phyloP scores from a whole-genome alignment of 805 yeast genomes.

The Lipomyces mesembrius region DNA sequence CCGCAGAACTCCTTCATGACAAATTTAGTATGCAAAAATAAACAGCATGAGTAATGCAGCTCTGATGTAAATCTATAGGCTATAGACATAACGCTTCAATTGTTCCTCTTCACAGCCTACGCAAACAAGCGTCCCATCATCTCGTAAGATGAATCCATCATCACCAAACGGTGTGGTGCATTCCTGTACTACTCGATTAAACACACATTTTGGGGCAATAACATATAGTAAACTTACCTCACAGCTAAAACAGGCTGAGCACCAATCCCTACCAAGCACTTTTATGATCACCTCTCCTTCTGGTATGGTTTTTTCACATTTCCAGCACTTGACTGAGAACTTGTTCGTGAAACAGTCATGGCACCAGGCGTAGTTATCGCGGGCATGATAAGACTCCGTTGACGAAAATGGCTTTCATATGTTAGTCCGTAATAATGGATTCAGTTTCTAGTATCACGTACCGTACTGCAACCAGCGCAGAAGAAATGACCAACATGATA shows the following conservation, averaged over 20 bases:
- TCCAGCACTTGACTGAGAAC: constrained; percentile 44
- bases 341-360: constrained; percentile 39
- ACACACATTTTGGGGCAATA: background rate
- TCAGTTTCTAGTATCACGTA: constrained; percentile 4
- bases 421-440: constrained; percentile 1
- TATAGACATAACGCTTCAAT: constrained; percentile 18
- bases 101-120: constrained; percentile 39
- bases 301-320: constrained; percentile 38
- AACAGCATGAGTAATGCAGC: background rate
- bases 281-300: constrained; percentile 38
- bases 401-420: constrained; percentile 34
- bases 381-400: constrained; percentile 38
- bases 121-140: constrained; percentile 45
- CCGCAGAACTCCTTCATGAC: background rate
- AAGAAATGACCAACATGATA: constrained; percentile 46
- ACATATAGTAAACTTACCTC: constrained; percentile 33
- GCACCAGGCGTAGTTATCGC: constrained; percentile 40
- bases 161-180: constrained; percentile 42
- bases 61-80: constrained; percentile 7
- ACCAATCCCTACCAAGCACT: constrained; percentile 45
- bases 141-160: constrained; percentile 43
- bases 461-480: constrained; percentile 43
- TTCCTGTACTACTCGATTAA: constrained; percentile 33
- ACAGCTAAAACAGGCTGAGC: constrained; percentile 43
- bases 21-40: background rate